Base-by-base conservation (phyloP, 1,139 yeast genomes). In the Petasospora rhodanensis region DNA sequence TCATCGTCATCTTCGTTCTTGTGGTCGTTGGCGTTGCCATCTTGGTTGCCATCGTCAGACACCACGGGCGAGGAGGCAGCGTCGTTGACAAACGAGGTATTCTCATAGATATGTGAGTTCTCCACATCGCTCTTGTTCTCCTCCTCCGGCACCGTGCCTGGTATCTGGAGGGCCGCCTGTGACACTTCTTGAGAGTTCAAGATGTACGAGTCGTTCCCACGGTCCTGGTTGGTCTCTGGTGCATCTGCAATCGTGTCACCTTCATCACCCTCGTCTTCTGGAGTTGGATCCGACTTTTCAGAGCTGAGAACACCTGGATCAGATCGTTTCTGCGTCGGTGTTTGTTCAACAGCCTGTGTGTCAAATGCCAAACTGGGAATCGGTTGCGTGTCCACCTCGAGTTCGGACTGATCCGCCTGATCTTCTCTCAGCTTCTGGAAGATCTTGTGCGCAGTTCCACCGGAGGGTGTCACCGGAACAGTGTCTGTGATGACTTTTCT, bases 111-210 rank as follows among this genome's bases (percentile, higher is more conserved):
- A n/a, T n/a, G n/a, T 10, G 32, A 21, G 8, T 16, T 7, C n/a
- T 21, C 22, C 14, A 28, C 18, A 14, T 29, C 28, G 8, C 12
- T 24, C 16, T 22, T 24, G 14, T 14, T 13, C 17, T 32, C 30
- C 14, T 40, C 39, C 7, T 49, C 50, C 10, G 51, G 51, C 3
- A 47, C 49, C 3, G 51, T 49, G 2, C 51, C 53, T 14, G 40
- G 38, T 8, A 49, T 49, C 22, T 49, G 53, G 2, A 47, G 22
- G 7, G 45, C 50, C 3, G 46, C 49, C 15, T 37, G 37, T 12
- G 39, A 37, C 3, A 15, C 14, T 5, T 36, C 32, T 6, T 21
- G 28, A 3, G 26, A 15, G 12, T 21, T 26, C 9, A n/a, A 16
- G n/a, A n/a, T n/a, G n/a, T n/a, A n/a, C n/a, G n/a, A n/a, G n/a